A percentile compares a stretch with the other conserved stretches of the same genome.
Evolutionary conservation across 139 green algal genomes (phyloP).

Genomic region (Parachlorella kessleri): DNA sequence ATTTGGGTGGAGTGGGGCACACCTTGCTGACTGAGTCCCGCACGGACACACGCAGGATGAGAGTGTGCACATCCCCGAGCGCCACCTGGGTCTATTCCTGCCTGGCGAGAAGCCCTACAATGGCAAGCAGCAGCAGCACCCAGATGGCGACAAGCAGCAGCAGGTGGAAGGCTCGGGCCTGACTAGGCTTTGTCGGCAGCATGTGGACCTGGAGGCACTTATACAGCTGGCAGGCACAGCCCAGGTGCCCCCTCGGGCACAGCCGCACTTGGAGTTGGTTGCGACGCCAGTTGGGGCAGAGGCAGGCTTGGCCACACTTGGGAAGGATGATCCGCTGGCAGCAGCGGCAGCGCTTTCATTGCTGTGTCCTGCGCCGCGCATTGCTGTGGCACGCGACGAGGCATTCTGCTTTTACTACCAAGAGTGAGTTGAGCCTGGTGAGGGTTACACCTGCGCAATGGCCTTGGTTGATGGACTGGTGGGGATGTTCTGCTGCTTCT

Average conservation of each 20-base stretch:
- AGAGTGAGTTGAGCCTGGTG: no score
- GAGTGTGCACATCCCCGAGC: constrained; percentile 46
- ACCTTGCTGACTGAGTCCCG: no score
- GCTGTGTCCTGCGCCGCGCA: constrained; percentile 42
- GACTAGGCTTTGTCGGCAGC: constrained; percentile 46
- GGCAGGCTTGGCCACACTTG: not conserved
- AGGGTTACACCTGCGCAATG: no score
- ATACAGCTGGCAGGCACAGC: constrained; percentile 47
- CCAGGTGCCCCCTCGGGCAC: constrained; percentile 7
- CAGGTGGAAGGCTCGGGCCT: constrained; percentile 36
- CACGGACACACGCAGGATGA: no score
- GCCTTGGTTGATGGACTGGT: no score
- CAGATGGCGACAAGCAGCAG: not conserved
- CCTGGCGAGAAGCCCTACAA: no score
- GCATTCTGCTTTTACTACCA: constrained; percentile 90
- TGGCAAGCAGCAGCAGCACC: no score
- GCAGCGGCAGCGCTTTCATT: not conserved
- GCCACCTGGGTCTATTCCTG: constrained; percentile 63
- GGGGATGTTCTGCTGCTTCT: constrained; percentile 35
- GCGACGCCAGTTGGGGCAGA: not conserved
- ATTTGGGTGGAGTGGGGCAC: no score
- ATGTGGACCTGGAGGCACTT: constrained; percentile 68
- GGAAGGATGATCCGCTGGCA: not conserved
- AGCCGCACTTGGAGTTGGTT: not conserved
- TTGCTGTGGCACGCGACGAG: constrained; percentile 76